These are phyloP conservation scores for Ochromonas danica DNA, from an alignment of 108 stramenopile species.

Conservation along the genomic window DNA sequence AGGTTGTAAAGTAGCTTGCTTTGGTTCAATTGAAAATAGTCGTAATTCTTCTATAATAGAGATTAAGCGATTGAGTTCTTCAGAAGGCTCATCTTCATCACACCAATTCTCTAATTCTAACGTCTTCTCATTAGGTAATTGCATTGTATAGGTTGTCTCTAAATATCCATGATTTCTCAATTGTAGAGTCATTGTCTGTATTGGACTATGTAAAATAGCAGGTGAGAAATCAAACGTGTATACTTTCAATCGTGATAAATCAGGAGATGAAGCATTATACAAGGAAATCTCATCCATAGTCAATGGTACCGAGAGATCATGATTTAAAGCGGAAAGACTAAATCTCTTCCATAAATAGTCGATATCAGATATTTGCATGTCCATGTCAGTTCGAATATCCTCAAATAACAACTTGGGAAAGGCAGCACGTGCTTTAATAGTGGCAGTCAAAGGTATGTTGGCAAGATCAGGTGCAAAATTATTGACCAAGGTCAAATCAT, in stretches of 20 bases:
- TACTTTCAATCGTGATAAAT: constrained; percentile 41
- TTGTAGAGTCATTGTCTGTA: constrained; percentile 31
- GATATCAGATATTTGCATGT: constrained; percentile 22
- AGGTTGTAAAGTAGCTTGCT: constrained; percentile 35
- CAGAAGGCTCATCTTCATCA: constrained; percentile 46
- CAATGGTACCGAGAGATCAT: constrained; percentile 47
- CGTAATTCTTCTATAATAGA: constrained; percentile 44
- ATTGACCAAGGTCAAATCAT: background rate
- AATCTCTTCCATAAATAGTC: constrained; percentile 35
- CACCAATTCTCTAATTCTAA: constrained; percentile 50
- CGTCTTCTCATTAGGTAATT: constrained; percentile 48
- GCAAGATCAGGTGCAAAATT: background rate
- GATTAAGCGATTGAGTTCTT: constrained; percentile 25
- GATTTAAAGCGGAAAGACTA: constrained; percentile 12
- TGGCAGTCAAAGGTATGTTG: constrained; percentile 24
- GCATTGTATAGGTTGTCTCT: constrained; percentile 28
- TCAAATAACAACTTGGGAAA: constrained; percentile 42
- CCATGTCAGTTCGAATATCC: constrained; percentile 38
- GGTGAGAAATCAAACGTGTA: constrained; percentile 48
- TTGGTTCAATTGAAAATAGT: constrained; percentile 45
- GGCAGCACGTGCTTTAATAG: constrained; percentile 32
- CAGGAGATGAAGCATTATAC: constrained; percentile 45
- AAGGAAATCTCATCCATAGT: constrained; percentile 47
- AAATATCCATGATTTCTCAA: constrained; percentile 40
- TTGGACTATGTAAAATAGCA: constrained; percentile 11